phyloP scores from a whole-genome alignment of 176 grass and related monocot genomes.

The Saccharum officinarum region DNA sequence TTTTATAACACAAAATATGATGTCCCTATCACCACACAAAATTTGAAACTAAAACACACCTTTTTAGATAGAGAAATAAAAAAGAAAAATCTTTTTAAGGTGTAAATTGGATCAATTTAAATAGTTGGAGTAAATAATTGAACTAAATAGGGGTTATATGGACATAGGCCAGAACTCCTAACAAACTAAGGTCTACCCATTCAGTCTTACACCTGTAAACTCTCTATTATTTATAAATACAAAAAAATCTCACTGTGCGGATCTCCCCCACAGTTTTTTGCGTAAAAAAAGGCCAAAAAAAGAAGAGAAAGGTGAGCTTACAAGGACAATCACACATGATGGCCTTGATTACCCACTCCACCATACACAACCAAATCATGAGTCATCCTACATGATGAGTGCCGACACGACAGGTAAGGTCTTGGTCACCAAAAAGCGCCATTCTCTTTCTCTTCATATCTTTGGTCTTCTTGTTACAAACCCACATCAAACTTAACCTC shows the following conservation, averaged over 20 bases:
- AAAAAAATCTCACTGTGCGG: too few relatives aligned
- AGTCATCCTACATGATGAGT: neutral
- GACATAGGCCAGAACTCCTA: neutral
- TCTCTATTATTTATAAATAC: too few relatives aligned
- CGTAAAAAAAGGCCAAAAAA: neutral
- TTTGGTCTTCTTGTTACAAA: neutral
- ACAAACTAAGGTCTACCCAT: neutral
- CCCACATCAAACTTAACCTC: neutral
- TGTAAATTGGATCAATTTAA: too few relatives aligned
- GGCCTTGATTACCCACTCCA: conserved; percentile 18
- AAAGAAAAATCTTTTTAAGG: too few relatives aligned
- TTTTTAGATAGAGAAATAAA: too few relatives aligned
- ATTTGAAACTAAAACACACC: too few relatives aligned
- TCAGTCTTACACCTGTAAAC: neutral
- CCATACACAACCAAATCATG: conserved; percentile 1
- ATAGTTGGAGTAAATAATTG: too few relatives aligned
- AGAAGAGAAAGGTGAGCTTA: neutral
- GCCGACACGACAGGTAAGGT: neutral
- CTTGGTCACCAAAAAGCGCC: neutral
- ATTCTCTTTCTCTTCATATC: neutral
- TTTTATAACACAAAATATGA: too few relatives aligned
- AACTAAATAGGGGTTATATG: too few relatives aligned
- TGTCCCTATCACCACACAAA: too few relatives aligned
- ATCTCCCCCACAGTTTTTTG: too few relatives aligned
- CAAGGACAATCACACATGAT: conserved; percentile 31